Conservation (phyloP, 2,329 filamentous ascomycete species). For the Xylariaceae sp. region DNA sequence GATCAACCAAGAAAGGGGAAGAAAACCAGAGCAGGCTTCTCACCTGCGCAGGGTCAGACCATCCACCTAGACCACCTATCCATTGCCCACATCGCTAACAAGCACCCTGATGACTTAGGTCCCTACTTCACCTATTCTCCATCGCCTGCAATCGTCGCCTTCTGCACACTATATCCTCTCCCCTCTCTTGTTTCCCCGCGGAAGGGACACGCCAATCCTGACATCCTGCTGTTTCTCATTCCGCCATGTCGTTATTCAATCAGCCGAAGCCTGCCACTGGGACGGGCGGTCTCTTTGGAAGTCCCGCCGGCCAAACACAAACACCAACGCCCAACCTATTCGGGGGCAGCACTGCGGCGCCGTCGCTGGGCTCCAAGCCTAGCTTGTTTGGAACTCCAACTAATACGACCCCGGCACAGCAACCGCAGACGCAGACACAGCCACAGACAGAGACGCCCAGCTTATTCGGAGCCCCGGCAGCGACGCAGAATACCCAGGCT, state of each 20-base stretch:
- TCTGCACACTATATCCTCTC: neutral
- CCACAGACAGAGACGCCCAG: neutral
- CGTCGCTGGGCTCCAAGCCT: neutral
- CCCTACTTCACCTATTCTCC: neutral
- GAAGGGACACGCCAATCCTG: neutral
- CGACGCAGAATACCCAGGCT: constrained; percentile 10
- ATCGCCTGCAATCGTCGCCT: neutral
- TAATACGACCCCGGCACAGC: neutral
- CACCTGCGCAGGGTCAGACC: neutral
- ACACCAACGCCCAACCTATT: constrained; percentile 3
- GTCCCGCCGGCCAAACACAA: neutral
- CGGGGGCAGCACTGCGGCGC: neutral
- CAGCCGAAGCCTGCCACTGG: constrained; percentile 8
- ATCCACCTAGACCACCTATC: neutral
- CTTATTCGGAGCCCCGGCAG: constrained; percentile 13
- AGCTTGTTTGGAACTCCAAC: constrained; percentile 5
- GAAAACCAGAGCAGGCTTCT: neutral
- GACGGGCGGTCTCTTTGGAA: constrained; percentile 11
- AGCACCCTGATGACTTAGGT: neutral
- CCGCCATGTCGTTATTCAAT: constrained; percentile 27
- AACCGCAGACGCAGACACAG: constrained; percentile 3
- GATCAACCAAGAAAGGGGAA: neutral
- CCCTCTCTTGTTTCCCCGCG: neutral
- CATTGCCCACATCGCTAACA: neutral
- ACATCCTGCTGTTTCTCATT: neutral